A percentile compares a stretch with the other conserved stretches of the same genome.
These are phyloP conservation scores for Yamadazyma taylorii DNA, from an alignment of 1,139 yeast species.

Conservation along the genomic window DNA sequence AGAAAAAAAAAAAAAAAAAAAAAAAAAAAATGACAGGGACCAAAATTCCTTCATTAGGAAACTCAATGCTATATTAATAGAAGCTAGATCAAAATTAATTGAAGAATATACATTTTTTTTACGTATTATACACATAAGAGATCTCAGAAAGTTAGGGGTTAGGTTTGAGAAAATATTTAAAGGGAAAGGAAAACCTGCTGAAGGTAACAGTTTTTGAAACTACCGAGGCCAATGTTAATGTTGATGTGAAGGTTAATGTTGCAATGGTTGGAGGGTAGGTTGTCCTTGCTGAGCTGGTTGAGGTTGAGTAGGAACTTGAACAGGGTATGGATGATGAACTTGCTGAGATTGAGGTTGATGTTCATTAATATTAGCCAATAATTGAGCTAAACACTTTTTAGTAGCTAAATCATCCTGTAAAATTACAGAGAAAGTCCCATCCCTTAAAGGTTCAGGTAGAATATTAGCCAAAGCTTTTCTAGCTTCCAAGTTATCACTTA, in stretches of 20 bases:
- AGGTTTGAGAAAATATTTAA: no score
- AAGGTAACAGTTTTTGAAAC: no score
- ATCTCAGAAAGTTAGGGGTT: no score
- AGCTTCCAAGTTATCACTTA: conserved; percentile 89
- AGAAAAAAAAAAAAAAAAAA: no score
- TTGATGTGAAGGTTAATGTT: conserved; percentile 1
- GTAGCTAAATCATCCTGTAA: conserved; percentile 88
- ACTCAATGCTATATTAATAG: neutral
- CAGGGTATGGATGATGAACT: conserved; percentile 1
- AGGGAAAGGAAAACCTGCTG: no score
- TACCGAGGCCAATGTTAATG: no score
- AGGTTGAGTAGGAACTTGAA: conserved; percentile 2
- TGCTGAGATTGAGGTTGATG: conserved; percentile 16
- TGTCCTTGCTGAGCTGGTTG: conserved; percentile 6
- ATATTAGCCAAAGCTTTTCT: conserved; percentile 82
- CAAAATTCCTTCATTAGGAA: neutral
- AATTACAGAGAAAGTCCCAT: conserved; percentile 81
- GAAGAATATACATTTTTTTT: neutral
- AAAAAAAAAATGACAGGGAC: neutral
- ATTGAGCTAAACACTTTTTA: conserved; percentile 81
- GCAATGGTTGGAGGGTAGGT: conserved; percentile 1
- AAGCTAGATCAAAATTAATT: no score
- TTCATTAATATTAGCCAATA: conserved; percentile 66
- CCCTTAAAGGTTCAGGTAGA: conserved; percentile 83
- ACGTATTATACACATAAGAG: neutral